Percentiles rank a stretch among this genome's conserved stretches.
These are phyloP conservation scores for Candida berthetii DNA, from an alignment of 805 yeast genomes.

Conservation along the genomic window DNA sequence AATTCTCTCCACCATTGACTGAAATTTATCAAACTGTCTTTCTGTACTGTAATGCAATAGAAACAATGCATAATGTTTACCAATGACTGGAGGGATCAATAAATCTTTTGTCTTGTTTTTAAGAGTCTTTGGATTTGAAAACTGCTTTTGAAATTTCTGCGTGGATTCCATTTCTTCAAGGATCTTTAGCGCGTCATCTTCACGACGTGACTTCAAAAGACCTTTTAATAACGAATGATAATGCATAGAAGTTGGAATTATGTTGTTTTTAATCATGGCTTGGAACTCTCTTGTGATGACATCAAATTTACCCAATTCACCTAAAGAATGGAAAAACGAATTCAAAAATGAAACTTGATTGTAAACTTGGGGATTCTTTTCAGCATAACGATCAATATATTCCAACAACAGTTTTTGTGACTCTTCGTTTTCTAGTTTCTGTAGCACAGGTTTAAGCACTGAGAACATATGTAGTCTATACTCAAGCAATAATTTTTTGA, in stretches of 20 bases:
- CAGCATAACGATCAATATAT: slow-evolving; percentile 13
- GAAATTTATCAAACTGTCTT: slow-evolving; percentile 21
- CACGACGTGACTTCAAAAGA: slow-evolving; percentile 11
- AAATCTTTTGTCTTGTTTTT: slow-evolving; percentile 8
- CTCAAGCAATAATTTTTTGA: slow-evolving; percentile 13
- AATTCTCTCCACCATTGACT: slow-evolving; percentile 24
- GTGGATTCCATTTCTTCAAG: slow-evolving; percentile 23
- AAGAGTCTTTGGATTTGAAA: background rate
- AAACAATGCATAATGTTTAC: slow-evolving; percentile 35
- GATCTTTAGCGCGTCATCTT: slow-evolving; percentile 24
- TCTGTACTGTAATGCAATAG: slow-evolving; percentile 25
- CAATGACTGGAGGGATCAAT: slow-evolving; percentile 29
- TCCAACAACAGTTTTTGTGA: slow-evolving; percentile 10
- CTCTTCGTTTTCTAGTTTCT: slow-evolving; percentile 7
- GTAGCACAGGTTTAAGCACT: slow-evolving; percentile 16
- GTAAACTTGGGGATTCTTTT: slow-evolving; percentile 8
- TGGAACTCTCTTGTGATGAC: slow-evolving; percentile 8
- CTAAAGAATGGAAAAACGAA: slow-evolving; percentile 12
- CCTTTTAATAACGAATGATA: slow-evolving; percentile 20
- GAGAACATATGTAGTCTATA: slow-evolving; percentile 19
- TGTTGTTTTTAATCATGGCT: slow-evolving; percentile 4
- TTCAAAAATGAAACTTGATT: slow-evolving; percentile 13
- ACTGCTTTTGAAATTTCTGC: slow-evolving; percentile 3
- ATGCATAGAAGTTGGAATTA: slow-evolving; percentile 14
- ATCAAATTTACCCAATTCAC: slow-evolving; percentile 11